Evolutionary conservation across 2,329 filamentous ascomycete genomes (phyloP).

Genomic region (Exophiala aquamarina): DNA sequence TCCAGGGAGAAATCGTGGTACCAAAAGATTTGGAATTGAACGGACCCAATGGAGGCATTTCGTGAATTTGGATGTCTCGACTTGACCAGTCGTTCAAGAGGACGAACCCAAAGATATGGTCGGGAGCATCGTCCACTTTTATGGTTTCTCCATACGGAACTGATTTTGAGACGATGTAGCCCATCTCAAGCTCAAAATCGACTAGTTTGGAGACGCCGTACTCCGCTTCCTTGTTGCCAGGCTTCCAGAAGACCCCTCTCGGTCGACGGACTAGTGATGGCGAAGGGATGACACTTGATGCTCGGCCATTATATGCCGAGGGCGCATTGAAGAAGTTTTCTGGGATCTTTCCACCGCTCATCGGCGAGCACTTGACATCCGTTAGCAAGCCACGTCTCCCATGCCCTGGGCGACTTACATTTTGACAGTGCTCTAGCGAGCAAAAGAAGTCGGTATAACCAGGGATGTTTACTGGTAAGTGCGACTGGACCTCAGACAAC

Average conservation of each 20-base stretch:
- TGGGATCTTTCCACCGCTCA: constrained; percentile 41
- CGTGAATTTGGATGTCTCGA: constrained; percentile 61
- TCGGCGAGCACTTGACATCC: constrained; percentile 13
- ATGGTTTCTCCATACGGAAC: constrained; percentile 40
- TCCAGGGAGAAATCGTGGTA: constrained; percentile 61
- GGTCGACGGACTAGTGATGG: constrained; percentile 11
- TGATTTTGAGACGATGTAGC: constrained; percentile 44
- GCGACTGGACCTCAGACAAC: constrained; percentile 46
- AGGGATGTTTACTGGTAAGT: constrained; percentile 56
- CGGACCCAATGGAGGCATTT: constrained; percentile 62
- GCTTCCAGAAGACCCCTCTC: constrained; percentile 9
- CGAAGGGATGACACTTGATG: constrained; percentile 16
- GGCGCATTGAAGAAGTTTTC: constrained; percentile 51
- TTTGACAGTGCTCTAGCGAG: constrained; percentile 50
- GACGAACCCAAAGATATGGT: constrained; percentile 64
- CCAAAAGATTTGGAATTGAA: constrained; percentile 61
- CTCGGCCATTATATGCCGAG: constrained; percentile 55
- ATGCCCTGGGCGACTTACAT: constrained; percentile 1
- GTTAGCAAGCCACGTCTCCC: background rate
- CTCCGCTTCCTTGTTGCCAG: constrained; percentile 2
- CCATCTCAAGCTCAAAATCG: constrained; percentile 54
- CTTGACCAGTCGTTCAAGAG: constrained; percentile 36
- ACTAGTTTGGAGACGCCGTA: constrained; percentile 62
- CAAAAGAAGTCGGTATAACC: constrained; percentile 62
- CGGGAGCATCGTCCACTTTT: constrained; percentile 42